A percentile compares a stretch with the other conserved stretches of the same genome.
Conservation (phyloP, 371 early-diverging fungal genomes). For the Capillidium rhysosporum region DNA sequence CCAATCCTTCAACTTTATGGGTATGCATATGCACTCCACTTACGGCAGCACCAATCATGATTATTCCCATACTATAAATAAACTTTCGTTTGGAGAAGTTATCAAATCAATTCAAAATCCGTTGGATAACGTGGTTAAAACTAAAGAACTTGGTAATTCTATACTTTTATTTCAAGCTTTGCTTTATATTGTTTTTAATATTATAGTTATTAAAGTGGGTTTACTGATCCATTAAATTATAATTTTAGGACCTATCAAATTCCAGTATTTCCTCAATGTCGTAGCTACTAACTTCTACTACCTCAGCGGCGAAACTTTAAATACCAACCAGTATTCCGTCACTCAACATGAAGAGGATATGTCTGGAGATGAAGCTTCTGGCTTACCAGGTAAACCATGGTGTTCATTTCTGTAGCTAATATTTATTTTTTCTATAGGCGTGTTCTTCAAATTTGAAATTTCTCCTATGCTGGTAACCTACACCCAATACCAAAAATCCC, state of each 20-base stretch:
- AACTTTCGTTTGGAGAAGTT: conserved; percentile 58
- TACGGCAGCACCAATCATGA: conserved; percentile 34
- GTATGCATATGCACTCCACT: conserved; percentile 63
- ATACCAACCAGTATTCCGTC: conserved; percentile 86
- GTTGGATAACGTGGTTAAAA: conserved; percentile 41
- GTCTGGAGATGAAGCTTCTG: conserved; percentile 14
- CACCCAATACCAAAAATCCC: conserved; percentile 58
- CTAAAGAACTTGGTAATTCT: conserved; percentile 21
- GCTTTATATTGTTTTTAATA: neutral
- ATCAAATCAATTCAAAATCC: conserved; percentile 48
- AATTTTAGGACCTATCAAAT: conserved; percentile 22
- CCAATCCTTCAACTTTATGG: conserved; percentile 45
- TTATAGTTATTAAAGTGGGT: neutral
- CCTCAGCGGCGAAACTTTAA: conserved; percentile 31
- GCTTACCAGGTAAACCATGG: conserved; percentile 30
- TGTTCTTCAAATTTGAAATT: conserved; percentile 89
- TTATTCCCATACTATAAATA: conserved; percentile 67
- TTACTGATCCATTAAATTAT: conserved; percentile 10
- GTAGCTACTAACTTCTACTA: conserved; percentile 68
- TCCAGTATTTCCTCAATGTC: conserved; percentile 85
- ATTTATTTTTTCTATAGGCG: conserved; percentile 23
- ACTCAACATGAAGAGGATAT: conserved; percentile 53
- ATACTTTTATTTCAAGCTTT: too few species aligned
- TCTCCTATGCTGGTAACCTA: conserved; percentile 90
- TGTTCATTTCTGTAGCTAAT: neutral